Base-by-base conservation (phyloP, 208 protist species). In the Trypanosoma avium region DNA sequence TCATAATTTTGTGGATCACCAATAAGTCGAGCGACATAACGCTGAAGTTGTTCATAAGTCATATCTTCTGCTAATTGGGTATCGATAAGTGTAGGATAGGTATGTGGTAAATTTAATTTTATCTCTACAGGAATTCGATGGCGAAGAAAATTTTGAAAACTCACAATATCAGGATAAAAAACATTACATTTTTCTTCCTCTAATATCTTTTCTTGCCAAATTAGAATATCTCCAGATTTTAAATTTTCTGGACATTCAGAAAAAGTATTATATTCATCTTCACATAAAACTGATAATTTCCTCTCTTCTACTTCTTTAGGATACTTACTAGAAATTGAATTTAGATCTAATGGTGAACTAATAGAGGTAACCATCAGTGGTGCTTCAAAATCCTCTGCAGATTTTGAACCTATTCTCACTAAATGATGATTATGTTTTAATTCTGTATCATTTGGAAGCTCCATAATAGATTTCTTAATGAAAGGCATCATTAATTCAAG, bases 1-100 rank as follows among this genome's bases (percentile, higher is more conserved):
- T 95, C 89, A 71, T 86, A 92, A 62, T 89, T 76, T n/a, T 67
- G 53, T 13, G 70, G 47, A 30, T 83, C 75, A 22, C 84, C 84
- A 56, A 95, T 84, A 32, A 92, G 73, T 6, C 67, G 67, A 35
- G 84, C 90, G 15, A 89, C 82, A 59, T 91, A 93, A 17, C 86
- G 81, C 65, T 95, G 90, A 21, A 95, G 86, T 71, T 95, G 90
- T 68, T 93, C 84, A 62, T 95, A 95, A 38, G 82, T 88, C 84
- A 93, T 91, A 50, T 89, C 83, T 29, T 86, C 83, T 22, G 82
- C 81, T 19, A 95, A 53, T 61, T 89, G 75, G 12, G 85, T 88
- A 35, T 71, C 50, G 40, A 92, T 76, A 13, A 95, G 75, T 12
- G 78, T 70, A 2, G 84, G 79, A 68, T 84, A 95, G 27, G 67